Evolutionary conservation across 1,284 basidiomycete genomes (phyloP).

Genomic region (Thecaphora frezii): DNA sequence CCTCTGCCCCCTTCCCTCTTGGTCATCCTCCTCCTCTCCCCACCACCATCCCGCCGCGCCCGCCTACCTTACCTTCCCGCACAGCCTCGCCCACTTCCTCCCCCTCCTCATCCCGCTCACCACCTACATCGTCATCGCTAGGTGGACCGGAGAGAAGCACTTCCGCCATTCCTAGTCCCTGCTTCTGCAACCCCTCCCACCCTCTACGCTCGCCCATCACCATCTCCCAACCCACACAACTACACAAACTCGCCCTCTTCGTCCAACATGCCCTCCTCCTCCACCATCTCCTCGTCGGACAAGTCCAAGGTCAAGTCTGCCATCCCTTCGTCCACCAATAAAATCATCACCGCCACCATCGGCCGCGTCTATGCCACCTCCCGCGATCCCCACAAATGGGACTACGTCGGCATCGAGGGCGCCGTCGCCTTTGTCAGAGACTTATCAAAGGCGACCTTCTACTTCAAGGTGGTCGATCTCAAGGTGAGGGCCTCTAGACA

Average conservation of each 20-base stretch:
- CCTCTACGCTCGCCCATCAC: too few species aligned
- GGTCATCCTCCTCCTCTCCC: background rate
- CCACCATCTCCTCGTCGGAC: slow-evolving; percentile 50
- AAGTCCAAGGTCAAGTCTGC: slow-evolving; percentile 56
- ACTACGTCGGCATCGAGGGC: slow-evolving; percentile 52
- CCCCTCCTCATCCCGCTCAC: slow-evolving; percentile 49
- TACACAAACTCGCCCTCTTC: too few species aligned
- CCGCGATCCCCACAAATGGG: slow-evolving; percentile 39
- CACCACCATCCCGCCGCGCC: background rate
- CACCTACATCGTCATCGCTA: slow-evolving; percentile 50
- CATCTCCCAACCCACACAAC: too few species aligned
- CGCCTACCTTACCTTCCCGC: slow-evolving; percentile 32
- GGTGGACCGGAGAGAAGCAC: slow-evolving; percentile 51
- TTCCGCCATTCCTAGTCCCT: slow-evolving; percentile 29
- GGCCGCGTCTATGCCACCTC: slow-evolving; percentile 54
- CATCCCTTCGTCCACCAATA: slow-evolving; percentile 49
- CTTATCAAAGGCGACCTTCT: slow-evolving; percentile 36
- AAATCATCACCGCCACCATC: slow-evolving; percentile 56
- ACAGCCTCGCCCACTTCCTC: slow-evolving; percentile 39
- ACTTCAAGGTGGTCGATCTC: slow-evolving; percentile 52
- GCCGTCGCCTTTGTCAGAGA: slow-evolving; percentile 54
- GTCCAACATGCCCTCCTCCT: slow-evolving; percentile 45
- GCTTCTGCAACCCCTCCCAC: background rate
- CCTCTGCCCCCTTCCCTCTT: slow-evolving; percentile 1
- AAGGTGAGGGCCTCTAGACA: slow-evolving; percentile 27